Evolutionary conservation across 1,284 basidiomycete genomes (phyloP), one percentile per base, ranked within the genome.

Genomic region (Austroboletus niveus): DNA sequence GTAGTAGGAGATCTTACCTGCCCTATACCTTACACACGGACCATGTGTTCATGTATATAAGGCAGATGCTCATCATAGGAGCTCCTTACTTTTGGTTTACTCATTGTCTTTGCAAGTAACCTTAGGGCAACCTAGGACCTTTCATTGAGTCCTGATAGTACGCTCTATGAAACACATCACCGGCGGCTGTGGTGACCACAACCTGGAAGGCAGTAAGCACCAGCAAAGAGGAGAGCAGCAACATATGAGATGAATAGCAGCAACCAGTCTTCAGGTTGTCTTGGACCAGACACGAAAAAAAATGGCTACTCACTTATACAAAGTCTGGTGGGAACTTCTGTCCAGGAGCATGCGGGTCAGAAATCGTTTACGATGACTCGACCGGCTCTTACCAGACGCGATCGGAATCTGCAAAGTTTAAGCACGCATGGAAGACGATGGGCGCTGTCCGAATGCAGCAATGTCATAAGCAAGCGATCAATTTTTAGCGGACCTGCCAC

Each of bases 151-250:
- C n/a, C n/a, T n/a, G n/a, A n/a, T n/a, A n/a, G 62, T 78, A 84
- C 7, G 75, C 75, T 73, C 49, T 42, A 5, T 17, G 31, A 2
- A 40, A 22, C 4, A 9, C 44, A 35, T 45, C 47, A 1, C 47
- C 43, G 20, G 24, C 39, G n/a, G 43, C 30, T 31, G 35, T 45
- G 32, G 47, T 36, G 15, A 48, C 31, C 8, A n/a, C 54, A 20
- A 11, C 32, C 14, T 42, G 47, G 17, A 15, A 45, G 39, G 38
- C 31, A 8, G 10, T 34, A 5, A 46, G 14, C 11, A 20, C 31
- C 32, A 51, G 27, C 39, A 42, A 24, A n/a, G 35, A 14, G 30
- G n/a, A 22, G 24, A 41, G 27, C 11, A 46, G 17, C 10, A 38
- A 15, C 49, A 51, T 51, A 20, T 42, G 22, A 42, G n/a, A 42